Percentiles rank a stretch among this genome's conserved stretches.
Conservation (phyloP, 495 filamentous ascomycete species). For the Xylaria scruposa region DNA sequence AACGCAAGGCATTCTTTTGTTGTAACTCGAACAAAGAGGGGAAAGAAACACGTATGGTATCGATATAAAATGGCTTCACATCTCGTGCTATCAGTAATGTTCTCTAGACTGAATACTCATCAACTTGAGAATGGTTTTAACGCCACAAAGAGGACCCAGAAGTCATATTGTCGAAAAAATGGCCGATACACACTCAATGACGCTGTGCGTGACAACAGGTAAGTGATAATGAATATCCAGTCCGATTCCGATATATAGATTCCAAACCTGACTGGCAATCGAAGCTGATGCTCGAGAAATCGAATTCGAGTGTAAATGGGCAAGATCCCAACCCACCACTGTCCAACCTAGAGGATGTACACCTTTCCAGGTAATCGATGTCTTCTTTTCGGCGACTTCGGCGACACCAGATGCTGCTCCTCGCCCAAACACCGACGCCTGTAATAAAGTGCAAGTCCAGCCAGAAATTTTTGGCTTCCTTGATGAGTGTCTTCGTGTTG, state of each 20-base stretch:
- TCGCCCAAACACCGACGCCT: too few relatives aligned
- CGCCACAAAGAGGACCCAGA: neutral
- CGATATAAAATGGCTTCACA: neutral
- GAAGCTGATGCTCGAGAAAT: conserved; percentile 23
- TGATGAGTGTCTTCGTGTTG: conserved; percentile 29
- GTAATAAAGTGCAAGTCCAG: neutral
- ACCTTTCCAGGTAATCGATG: conserved; percentile 17
- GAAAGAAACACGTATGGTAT: neutral
- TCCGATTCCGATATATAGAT: neutral
- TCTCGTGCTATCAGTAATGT: neutral
- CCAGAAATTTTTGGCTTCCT: conserved; percentile 32
- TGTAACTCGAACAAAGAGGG: too few relatives aligned
- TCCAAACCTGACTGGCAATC: neutral
- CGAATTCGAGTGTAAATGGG: conserved; percentile 30
- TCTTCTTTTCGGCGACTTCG: conserved; percentile 8
- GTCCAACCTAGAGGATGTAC: conserved; percentile 14
- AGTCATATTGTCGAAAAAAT: neutral
- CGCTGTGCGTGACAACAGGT: neutral
- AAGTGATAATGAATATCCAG: neutral
- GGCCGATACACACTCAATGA: neutral
- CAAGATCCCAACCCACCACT: conserved; percentile 13
- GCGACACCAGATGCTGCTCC: conserved; percentile 4
- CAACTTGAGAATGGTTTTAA: neutral
- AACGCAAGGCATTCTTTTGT: neutral
- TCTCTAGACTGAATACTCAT: neutral